phyloP scores from a whole-genome alignment of 2,329 filamentous ascomycete species.

The Beauveria caledonica region DNA sequence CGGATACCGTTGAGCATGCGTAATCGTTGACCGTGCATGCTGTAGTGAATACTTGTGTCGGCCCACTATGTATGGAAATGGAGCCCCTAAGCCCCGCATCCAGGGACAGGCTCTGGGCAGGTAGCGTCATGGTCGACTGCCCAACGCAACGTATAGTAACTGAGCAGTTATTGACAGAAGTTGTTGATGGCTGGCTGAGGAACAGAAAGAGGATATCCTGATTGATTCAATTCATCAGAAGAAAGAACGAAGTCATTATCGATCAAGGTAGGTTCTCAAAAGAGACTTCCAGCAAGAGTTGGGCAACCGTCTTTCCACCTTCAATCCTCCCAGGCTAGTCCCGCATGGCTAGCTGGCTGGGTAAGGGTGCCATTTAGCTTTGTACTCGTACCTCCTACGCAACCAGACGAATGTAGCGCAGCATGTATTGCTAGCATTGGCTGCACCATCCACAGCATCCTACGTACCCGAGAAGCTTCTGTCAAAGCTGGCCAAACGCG shows the following conservation, averaged over 20 bases:
- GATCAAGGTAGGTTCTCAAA: background rate
- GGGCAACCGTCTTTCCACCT: background rate
- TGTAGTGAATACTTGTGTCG: slow-evolving; percentile 2
- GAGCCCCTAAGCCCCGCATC: slow-evolving; percentile 10
- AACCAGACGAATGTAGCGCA: slow-evolving; percentile 9
- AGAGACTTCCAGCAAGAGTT: background rate
- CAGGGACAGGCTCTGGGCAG: background rate
- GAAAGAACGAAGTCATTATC: background rate
- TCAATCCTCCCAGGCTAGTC: background rate
- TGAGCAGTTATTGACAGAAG: background rate
- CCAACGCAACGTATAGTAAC: background rate
- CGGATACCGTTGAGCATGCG: background rate
- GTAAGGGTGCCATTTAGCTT: slow-evolving; percentile 2
- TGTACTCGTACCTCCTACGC: background rate
- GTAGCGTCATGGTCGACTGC: background rate
- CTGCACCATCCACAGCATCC: background rate
- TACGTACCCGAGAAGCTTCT: background rate
- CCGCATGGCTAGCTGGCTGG: background rate
- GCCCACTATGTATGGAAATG: background rate
- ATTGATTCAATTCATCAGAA: too few species aligned
- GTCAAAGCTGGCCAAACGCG: slow-evolving; percentile 7
- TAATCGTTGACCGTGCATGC: background rate
- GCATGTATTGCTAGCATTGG: slow-evolving; percentile 4
- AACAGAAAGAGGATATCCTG: background rate
- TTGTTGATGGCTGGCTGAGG: background rate